A percentile compares a stretch with the other conserved stretches of the same genome.
Evolutionary conservation across 106 monocot species (phyloP).

Genomic region (Iris macrosiphon): DNA sequence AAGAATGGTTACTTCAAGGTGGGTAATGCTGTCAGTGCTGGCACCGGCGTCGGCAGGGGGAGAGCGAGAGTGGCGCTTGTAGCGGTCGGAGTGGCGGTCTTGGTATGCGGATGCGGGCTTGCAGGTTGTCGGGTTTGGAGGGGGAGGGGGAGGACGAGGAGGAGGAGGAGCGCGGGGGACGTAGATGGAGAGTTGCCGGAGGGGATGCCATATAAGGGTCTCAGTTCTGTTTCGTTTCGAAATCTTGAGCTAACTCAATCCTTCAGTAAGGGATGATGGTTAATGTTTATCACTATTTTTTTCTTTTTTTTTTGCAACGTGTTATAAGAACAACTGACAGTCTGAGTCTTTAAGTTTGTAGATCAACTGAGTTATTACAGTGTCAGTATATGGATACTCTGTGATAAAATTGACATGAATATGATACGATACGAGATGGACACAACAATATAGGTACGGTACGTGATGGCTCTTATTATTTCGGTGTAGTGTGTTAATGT

Average conservation of each 20-base stretch:
- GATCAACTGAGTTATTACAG: not conserved
- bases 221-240: conserved; percentile 26
- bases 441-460: too few species aligned
- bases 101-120: conserved; percentile 9
- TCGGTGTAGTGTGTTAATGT: too few species aligned
- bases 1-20: conserved; percentile 82
- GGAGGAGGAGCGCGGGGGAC: conserved; percentile 1
- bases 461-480: too few species aligned
- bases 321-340: too few species aligned
- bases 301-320: too few species aligned
- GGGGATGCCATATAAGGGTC: conserved; percentile 45
- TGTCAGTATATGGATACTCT: too few species aligned
- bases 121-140: conserved; percentile 26
- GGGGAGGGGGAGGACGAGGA: conserved; percentile 6
- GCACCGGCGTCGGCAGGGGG: not conserved
- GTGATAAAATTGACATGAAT: too few species aligned
- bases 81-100: conserved; percentile 7
- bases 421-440: too few species aligned
- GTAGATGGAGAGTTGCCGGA: conserved; percentile 22
- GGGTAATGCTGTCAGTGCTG: not conserved
- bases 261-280: conserved; percentile 26
- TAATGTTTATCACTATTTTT: too few species aligned
- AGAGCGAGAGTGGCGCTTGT: conserved; percentile 8
- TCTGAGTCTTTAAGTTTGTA: not conserved
- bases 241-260: conserved; percentile 39